Conservation (phyloP, 164 flowering plant species). For the Vitis rotundifolia region DNA sequence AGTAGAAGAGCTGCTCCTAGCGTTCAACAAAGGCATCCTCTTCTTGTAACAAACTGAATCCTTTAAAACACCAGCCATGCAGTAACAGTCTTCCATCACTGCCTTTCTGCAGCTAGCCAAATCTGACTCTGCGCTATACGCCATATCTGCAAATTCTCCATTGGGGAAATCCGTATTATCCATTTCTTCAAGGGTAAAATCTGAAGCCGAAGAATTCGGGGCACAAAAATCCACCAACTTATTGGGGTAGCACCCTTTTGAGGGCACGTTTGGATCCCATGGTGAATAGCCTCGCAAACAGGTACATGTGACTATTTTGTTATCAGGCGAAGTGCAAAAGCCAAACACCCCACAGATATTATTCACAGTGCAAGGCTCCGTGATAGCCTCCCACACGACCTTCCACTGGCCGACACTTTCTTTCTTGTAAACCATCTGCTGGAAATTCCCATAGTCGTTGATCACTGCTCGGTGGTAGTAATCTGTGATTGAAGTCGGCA, state of each 20-base stretch:
- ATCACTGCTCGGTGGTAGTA: slow-evolving; percentile 22
- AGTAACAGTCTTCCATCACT: slow-evolving; percentile 13
- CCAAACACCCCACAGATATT: slow-evolving; percentile 26
- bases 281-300: slow-evolving; percentile 22
- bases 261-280: slow-evolving; percentile 13
- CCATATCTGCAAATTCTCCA: slow-evolving; percentile 8
- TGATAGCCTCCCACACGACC: slow-evolving; percentile 9
- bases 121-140: neutral
- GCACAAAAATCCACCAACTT: slow-evolving; percentile 13
- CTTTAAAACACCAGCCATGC: slow-evolving; percentile 7
- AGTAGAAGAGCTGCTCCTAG: slow-evolving; percentile 6
- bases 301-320: slow-evolving; percentile 1
- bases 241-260: slow-evolving; percentile 21
- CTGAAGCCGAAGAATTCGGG: slow-evolving; percentile 1
- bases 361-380: slow-evolving; percentile 16
- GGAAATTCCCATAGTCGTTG: slow-evolving; percentile 22
- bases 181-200: neutral
- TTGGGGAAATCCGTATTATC: slow-evolving; percentile 16
- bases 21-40: slow-evolving; percentile 24
- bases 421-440: slow-evolving; percentile 13
- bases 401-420: slow-evolving; percentile 12
- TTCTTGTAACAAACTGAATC: slow-evolving; percentile 13
- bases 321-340: slow-evolving; percentile 21
- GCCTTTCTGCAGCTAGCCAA: slow-evolving; percentile 1
- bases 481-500: slow-evolving; percentile 12